A percentile compares a stretch with the other conserved stretches of the same genome.
Conservation (phyloP, 495 filamentous ascomycete species). For the Trypethelium eluteriae region DNA sequence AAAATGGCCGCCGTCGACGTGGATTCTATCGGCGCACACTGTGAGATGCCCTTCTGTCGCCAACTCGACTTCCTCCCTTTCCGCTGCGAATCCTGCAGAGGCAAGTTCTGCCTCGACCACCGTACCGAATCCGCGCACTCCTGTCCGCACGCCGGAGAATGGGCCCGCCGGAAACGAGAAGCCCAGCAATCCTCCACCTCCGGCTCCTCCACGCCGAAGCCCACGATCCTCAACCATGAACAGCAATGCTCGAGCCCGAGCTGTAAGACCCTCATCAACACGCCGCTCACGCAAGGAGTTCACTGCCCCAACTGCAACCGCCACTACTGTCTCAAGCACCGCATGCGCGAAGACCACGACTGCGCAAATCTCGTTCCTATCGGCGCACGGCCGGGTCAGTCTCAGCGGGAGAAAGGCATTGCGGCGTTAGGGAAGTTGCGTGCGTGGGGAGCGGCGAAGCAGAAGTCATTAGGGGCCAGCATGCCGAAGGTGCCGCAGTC, state of each 20-base stretch:
- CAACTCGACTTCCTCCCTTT: constrained; percentile 96
- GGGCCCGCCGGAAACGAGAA: constrained; percentile 57
- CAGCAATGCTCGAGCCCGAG: constrained; percentile 60
- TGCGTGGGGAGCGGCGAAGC: constrained; percentile 52
- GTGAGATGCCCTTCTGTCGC: constrained; percentile 83
- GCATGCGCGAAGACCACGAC: constrained; percentile 78
- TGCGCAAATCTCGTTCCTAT: constrained; percentile 64
- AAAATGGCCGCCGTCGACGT: constrained; percentile 61
- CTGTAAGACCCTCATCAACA: constrained; percentile 85
- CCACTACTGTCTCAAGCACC: constrained; percentile 88
- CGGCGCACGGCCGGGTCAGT: constrained; percentile 49
- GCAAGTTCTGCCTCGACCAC: constrained; percentile 89
- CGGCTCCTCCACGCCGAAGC: constrained; percentile 34
- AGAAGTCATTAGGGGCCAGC: constrained; percentile 36
- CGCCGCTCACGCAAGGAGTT: constrained; percentile 65
- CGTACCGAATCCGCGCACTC: constrained; percentile 76
- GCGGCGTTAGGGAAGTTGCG: constrained; percentile 57
- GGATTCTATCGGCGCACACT: constrained; percentile 80
- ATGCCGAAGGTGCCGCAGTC: constrained; percentile 42
- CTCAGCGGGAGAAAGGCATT: constrained; percentile 44
- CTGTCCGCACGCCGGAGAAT: constrained; percentile 75
- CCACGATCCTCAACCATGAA: constrained; percentile 54
- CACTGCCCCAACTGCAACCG: constrained; percentile 73
- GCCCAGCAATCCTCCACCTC: constrained; percentile 14
- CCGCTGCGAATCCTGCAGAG: constrained; percentile 77